Conservation (phyloP, 352 stramenopile genomes). For the Thalassiosira gravida region DNA sequence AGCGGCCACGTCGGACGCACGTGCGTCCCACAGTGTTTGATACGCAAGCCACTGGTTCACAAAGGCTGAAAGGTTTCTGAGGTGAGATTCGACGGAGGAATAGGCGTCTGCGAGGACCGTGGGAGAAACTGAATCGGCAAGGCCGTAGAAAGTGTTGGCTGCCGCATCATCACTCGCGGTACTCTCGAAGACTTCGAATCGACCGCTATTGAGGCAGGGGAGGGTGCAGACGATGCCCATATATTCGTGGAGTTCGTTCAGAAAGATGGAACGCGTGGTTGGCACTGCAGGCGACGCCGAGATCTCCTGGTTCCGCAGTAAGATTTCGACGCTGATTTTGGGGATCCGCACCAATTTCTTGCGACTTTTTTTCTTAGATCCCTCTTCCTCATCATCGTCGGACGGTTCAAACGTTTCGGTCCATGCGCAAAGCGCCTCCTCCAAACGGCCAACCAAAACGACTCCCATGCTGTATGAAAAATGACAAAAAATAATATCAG, state of each 20-base stretch:
- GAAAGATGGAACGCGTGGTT: conserved; percentile 88
- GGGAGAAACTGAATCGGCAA: conserved; percentile 72
- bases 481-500: too few species aligned
- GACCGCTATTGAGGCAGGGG: conserved; percentile 82
- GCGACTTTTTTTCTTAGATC: conserved; percentile 39
- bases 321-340: conserved; percentile 88
- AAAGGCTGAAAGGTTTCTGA: conserved; percentile 91
- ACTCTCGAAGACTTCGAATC: conserved; percentile 85
- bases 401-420: conserved; percentile 55
- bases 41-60: conserved; percentile 96
- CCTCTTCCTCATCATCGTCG: background rate
- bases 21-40: conserved; percentile 98
- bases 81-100: conserved; percentile 77
- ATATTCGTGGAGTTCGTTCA: conserved; percentile 92
- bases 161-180: conserved; percentile 1
- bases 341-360: conserved; percentile 60
- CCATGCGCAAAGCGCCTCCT: conserved; percentile 72
- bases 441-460: conserved; percentile 88
- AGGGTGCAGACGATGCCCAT: conserved; percentile 93
- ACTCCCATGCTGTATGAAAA: too few species aligned
- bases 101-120: conserved; percentile 76
- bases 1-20: conserved; percentile 92
- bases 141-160: conserved; percentile 65
- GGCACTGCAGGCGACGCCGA: conserved; percentile 94
- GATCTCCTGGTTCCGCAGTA: conserved; percentile 95